Percentiles rank a stretch among this genome's conserved stretches.
Conservation (phyloP, 1,284 basidiomycete genomes). For the Ganoderma meredithae region DNA sequence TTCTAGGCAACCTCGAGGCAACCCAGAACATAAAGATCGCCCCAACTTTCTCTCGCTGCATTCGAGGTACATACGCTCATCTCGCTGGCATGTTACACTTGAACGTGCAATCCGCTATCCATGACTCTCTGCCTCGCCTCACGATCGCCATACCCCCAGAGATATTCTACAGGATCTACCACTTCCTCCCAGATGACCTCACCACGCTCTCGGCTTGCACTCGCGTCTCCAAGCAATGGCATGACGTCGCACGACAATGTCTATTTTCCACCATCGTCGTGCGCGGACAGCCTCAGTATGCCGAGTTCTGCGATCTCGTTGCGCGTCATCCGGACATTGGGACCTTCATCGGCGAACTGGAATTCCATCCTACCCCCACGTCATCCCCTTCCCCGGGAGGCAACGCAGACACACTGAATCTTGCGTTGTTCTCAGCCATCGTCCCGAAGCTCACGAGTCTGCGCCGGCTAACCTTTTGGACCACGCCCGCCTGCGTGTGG, state of each 20-base stretch:
- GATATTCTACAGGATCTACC: slow-evolving; percentile 3
- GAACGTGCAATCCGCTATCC: not conserved
- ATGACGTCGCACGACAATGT: not conserved
- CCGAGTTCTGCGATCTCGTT: not conserved
- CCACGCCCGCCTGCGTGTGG: not conserved
- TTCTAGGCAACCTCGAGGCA: not conserved
- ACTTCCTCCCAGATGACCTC: not conserved
- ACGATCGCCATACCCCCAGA: not conserved
- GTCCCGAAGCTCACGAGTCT: not conserved
- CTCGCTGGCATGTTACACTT: not conserved
- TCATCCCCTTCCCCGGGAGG: not conserved
- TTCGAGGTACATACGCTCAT: not conserved
- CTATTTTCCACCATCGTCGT: not conserved
- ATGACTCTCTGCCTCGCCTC: not conserved
- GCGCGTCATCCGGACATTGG: not conserved
- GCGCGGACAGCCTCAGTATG: not conserved
- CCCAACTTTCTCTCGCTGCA: not conserved
- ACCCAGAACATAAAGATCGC: not conserved
- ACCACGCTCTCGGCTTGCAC: slow-evolving; percentile 5
- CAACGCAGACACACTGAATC: not conserved
- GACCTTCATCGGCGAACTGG: not conserved
- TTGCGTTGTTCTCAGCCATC: not conserved
- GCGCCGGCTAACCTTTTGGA: not conserved
- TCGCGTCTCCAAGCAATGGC: slow-evolving; percentile 5
- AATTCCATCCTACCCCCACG: not conserved